These are phyloP conservation scores for Pyrrhoderma noxium DNA, from an alignment of 1,284 basidiomycete species.

Conservation along the genomic window DNA sequence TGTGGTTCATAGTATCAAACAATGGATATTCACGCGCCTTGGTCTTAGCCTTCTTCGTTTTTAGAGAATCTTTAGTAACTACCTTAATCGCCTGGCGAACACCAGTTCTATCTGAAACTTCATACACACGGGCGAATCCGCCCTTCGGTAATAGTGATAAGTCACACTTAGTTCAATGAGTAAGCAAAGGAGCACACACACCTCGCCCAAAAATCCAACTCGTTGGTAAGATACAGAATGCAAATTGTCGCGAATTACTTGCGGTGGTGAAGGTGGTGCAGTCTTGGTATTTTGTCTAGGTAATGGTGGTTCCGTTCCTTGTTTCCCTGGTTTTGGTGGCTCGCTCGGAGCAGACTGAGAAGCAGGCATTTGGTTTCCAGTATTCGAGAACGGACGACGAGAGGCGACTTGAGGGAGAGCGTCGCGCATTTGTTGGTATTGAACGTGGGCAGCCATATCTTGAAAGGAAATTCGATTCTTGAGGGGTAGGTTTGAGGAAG, in stretches of 20 bases:
- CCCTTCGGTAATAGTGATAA: slow-evolving; percentile 42
- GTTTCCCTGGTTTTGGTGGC: slow-evolving; percentile 23
- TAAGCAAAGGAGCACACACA: slow-evolving; percentile 30
- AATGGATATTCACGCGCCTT: slow-evolving; percentile 48
- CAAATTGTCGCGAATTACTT: slow-evolving; percentile 62
- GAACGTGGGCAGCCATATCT: slow-evolving; percentile 13
- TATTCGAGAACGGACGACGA: slow-evolving; percentile 16
- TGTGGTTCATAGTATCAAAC: neutral
- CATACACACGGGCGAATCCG: slow-evolving; percentile 87
- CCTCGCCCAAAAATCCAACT: slow-evolving; percentile 83
- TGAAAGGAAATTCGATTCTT: no score
- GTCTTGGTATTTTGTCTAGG: slow-evolving; percentile 76
- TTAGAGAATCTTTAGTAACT: slow-evolving; percentile 75
- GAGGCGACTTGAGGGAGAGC: slow-evolving; percentile 2
- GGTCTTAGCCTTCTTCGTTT: slow-evolving; percentile 88
- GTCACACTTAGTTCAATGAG: neutral
- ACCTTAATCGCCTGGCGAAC: slow-evolving; percentile 80
- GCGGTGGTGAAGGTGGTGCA: slow-evolving; percentile 75
- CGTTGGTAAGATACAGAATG: slow-evolving; percentile 54
- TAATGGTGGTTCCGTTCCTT: slow-evolving; percentile 51
- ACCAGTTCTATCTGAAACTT: slow-evolving; percentile 66
- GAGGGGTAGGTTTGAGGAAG: no score
- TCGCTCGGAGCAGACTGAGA: neutral
- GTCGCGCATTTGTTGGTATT: slow-evolving; percentile 12
- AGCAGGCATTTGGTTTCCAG: slow-evolving; percentile 13